These are phyloP conservation scores for Linnemannia elongata DNA, from an alignment of 192 early-diverging fungal species.

Conservation along the genomic window DNA sequence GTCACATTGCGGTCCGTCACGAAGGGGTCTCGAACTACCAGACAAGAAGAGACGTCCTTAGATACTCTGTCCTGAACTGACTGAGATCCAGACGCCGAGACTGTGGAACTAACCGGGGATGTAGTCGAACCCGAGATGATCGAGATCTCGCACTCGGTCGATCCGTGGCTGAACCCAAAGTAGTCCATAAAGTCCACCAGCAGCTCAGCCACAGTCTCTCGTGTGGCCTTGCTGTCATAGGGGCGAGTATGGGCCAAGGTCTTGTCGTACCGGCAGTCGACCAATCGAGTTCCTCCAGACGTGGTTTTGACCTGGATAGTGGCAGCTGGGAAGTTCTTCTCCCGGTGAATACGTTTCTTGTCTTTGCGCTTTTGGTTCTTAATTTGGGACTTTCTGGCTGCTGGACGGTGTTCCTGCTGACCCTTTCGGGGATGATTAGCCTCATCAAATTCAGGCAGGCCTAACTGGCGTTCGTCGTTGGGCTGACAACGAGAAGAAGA, in stretches of 20 bases:
- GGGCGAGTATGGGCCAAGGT: background rate
- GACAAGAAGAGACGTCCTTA: background rate
- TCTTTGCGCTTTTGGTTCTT: background rate
- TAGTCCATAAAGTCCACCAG: background rate
- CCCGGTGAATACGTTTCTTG: background rate
- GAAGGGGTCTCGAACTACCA: conserved; percentile 1
- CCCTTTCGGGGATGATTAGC: background rate
- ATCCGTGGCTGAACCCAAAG: background rate
- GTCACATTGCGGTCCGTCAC: conserved; percentile 7
- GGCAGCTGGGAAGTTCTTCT: background rate
- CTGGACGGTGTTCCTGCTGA: background rate
- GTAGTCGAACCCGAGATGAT: background rate
- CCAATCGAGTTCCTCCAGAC: background rate
- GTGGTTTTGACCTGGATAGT: background rate
- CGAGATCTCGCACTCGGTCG: background rate
- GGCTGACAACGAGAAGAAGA: background rate
- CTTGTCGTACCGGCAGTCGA: conserved; percentile 4
- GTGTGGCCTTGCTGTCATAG: background rate
- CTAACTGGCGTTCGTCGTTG: background rate
- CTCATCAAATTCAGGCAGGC: background rate
- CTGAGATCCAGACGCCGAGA: background rate
- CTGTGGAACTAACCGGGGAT: background rate
- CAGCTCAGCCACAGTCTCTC: background rate
- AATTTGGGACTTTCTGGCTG: background rate
- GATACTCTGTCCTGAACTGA: background rate